Base-by-base conservation (phyloP, 2,329 filamentous ascomycete genomes). In the Phoma sp. region DNA sequence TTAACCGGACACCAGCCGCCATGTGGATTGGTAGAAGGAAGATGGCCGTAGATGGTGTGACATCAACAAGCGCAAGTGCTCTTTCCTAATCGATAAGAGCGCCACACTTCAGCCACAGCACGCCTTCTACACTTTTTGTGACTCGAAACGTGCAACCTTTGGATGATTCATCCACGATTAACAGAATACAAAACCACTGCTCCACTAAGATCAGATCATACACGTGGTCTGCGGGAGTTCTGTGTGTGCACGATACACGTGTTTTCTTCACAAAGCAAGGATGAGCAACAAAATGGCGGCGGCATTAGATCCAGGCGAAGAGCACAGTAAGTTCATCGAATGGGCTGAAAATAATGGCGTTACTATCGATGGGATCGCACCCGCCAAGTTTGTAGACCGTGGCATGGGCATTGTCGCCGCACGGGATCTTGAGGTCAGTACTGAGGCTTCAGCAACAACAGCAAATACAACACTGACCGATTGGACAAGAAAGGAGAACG, bases 321-420 rank as follows among this genome's bases (percentile, higher is more conserved):
- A 76, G 47, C 77, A 79, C 65, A 75, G 83, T 24, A 75, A 78
- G 7, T 89, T 96, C 55, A 79, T 88, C 2, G 67, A 80, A 55
- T 96, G 91, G 90, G 88, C 89, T 1, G 71, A 79, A 38, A 74
- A 76, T 1, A 81, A 85, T 52, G 89, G 89, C 11, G 82, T 96
- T 25, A 75, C 81, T 32, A 83, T 91, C 61, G 81, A 88, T 64
- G 87, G 86, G 25, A 85, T 96, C 42, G 78, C 79, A 2, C 87
- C 91, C 4, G 82, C 85, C 36, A 79, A 79, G 35, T 86, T 96
- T 13, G 83, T 87, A 5, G 89, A 87, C 1, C 82, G 89, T 49
- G 92, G 92, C 25, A 83, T 95, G 47, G 92, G 93, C 41, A 86
- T 96, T 52, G 81, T 93, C 45, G 88, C 91, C 4, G 87, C 84